Percentiles rank a stretch among this genome's conserved stretches.
These are phyloP conservation scores for Ottelia alismoides DNA, from an alignment of 106 monocot species.

Conservation along the genomic window DNA sequence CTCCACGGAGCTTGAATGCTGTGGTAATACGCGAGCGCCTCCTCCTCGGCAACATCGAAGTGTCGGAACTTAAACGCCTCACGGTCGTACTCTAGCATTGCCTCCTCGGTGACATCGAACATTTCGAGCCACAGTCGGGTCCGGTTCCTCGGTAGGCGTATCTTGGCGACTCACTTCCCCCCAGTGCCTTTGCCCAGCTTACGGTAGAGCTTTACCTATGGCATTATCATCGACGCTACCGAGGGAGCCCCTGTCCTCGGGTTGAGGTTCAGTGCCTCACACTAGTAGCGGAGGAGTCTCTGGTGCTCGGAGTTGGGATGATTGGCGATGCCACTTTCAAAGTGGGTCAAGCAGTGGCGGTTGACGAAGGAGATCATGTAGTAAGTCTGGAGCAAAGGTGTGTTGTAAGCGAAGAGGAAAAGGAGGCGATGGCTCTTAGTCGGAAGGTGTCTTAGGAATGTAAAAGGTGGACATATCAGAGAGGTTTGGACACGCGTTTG, in stretches of 20 bases:
- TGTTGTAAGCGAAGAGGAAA: slow-evolving; percentile 30
- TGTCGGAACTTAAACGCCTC: too few species aligned
- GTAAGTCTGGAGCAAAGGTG: neutral
- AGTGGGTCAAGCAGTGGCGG: neutral
- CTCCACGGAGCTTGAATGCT: slow-evolving; percentile 70
- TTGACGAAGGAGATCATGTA: neutral
- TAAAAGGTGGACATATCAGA: slow-evolving; percentile 12
- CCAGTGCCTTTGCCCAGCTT: slow-evolving; percentile 54
- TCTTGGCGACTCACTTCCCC: slow-evolving; percentile 71
- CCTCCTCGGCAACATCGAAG: too few species aligned
- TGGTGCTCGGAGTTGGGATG: slow-evolving; percentile 2
- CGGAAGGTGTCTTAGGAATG: too few species aligned
- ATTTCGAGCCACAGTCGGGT: slow-evolving; percentile 91
- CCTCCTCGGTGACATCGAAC: slow-evolving; percentile 88
- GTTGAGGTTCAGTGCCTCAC: neutral
- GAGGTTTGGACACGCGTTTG: too few species aligned
- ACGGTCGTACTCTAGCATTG: slow-evolving; percentile 77
- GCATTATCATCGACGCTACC: neutral
- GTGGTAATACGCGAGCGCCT: too few species aligned
- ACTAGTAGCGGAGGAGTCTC: slow-evolving; percentile 21
- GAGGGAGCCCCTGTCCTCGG: neutral
- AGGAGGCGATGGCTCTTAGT: slow-evolving; percentile 5
- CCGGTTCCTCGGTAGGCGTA: slow-evolving; percentile 62
- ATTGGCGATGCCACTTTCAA: neutral
- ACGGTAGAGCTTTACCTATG: slow-evolving; percentile 41